A percentile compares a stretch with the other conserved stretches of the same genome.
Conservation (phyloP, 2,329 filamentous ascomycete genomes). For the Neobulgaria alba region DNA sequence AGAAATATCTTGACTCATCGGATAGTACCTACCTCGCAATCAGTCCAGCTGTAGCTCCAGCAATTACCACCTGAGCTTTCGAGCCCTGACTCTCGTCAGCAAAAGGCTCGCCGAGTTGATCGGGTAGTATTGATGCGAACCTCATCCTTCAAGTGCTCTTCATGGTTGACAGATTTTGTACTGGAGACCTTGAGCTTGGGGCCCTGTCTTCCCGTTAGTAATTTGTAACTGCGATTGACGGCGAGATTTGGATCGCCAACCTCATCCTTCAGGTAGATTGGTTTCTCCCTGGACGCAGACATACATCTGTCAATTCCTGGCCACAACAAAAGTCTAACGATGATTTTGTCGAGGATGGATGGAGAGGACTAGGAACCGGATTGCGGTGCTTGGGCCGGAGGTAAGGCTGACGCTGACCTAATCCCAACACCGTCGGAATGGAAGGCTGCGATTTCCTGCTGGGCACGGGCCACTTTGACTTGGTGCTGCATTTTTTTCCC, state of each 20-base stretch:
- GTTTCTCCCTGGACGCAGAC: conserved; percentile 12
- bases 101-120: not conserved
- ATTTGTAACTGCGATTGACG: not conserved
- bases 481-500: too few species aligned
- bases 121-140: conserved; percentile 30
- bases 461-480: too few species aligned
- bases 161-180: conserved; percentile 13
- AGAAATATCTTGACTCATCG: too few species aligned
- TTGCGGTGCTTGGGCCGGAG: too few species aligned
- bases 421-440: too few species aligned
- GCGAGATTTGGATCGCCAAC: conserved; percentile 9
- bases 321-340: conserved; percentile 14
- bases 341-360: too few species aligned
- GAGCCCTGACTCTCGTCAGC: conserved; percentile 43
- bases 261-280: too few species aligned
- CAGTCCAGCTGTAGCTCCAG: conserved; percentile 68
- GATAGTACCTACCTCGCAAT: conserved; percentile 72
- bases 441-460: too few species aligned
- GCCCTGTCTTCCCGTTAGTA: not conserved
- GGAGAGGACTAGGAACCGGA: too few species aligned
- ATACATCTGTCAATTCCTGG: conserved; percentile 11
- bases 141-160: conserved; percentile 62
- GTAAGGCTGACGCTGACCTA: too few species aligned
- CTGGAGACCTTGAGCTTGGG: not conserved
- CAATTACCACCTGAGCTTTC: conserved; percentile 54